Conservation (phyloP, 257 asterid genomes). For the Vinca minor region DNA sequence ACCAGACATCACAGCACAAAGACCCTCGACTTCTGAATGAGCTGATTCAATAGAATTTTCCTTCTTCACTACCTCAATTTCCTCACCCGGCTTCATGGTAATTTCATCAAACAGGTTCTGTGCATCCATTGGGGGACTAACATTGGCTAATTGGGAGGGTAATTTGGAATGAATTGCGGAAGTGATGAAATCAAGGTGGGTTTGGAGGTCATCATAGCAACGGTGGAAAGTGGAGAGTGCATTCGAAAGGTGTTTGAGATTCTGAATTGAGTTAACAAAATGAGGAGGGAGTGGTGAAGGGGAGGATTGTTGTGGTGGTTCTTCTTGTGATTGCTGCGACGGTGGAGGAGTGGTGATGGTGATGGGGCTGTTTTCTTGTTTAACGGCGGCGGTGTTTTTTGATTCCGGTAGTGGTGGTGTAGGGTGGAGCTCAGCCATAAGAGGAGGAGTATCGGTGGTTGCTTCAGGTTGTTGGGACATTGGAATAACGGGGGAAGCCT, state of each 20-base stretch:
- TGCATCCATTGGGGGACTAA: conserved; percentile 13
- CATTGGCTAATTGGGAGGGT: conserved; percentile 19
- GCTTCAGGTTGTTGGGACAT: conserved; percentile 23
- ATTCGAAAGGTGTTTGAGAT: conserved; percentile 38
- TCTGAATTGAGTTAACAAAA: conserved; percentile 25
- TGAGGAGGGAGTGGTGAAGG: conserved; percentile 22
- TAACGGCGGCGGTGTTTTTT: too few species aligned
- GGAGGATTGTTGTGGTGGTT: too few species aligned
- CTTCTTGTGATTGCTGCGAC: conserved; percentile 17
- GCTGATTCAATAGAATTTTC: background rate
- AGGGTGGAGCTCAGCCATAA: conserved; percentile 9
- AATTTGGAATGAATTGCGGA: conserved; percentile 33
- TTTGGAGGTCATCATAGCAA: conserved; percentile 49
- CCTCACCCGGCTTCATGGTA: conserved; percentile 6
- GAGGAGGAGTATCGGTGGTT: conserved; percentile 3
- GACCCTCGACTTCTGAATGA: conserved; percentile 45
- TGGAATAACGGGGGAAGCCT: too few species aligned
- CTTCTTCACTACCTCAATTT: conserved; percentile 7
- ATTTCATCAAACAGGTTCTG: conserved; percentile 6
- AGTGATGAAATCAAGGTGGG: conserved; percentile 47
- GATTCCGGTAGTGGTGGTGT: too few species aligned
- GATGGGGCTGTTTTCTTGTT: background rate
- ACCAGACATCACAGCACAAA: conserved; percentile 44
- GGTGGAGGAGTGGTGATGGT: conserved; percentile 13
- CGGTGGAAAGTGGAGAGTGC: conserved; percentile 45